A percentile compares a stretch with the other conserved stretches of the same genome.
These are phyloP conservation scores for Steccherinum ochraceum DNA, from an alignment of 768 basidiomycete species.

Conservation along the genomic window DNA sequence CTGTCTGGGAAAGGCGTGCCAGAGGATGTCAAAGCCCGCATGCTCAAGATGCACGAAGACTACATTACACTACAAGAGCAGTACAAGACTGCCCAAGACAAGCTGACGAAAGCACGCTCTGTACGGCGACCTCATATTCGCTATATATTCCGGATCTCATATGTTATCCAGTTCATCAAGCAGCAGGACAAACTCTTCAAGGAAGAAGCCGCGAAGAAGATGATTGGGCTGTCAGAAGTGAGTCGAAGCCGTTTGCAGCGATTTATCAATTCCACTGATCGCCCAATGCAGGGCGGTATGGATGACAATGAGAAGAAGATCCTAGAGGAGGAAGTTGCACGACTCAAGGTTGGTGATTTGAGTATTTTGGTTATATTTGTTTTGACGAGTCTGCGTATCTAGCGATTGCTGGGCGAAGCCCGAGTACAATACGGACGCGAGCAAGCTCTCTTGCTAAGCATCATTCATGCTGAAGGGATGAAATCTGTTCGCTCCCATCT, in stretches of 20 bases:
- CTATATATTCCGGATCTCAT: neutral
- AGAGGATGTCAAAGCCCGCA: constrained; percentile 70
- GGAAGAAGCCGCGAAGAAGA: constrained; percentile 64
- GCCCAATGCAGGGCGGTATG: constrained; percentile 39
- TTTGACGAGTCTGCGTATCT: neutral
- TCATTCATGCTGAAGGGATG: constrained; percentile 68
- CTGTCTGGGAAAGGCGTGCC: constrained; percentile 75
- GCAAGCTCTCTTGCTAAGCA: constrained; percentile 75
- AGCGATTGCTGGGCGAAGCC: constrained; percentile 44
- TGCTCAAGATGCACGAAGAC: constrained; percentile 75
- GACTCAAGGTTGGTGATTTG: constrained; percentile 41
- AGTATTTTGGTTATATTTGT: too few species aligned
- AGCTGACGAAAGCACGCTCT: constrained; percentile 72
- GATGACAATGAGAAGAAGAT: constrained; percentile 62
- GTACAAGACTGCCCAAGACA: constrained; percentile 64
- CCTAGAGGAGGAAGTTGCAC: constrained; percentile 29
- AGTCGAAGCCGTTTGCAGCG: constrained; percentile 15
- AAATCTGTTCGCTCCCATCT: constrained; percentile 56
- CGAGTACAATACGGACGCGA: constrained; percentile 65
- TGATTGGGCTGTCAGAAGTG: constrained; percentile 38
- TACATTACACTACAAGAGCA: constrained; percentile 67
- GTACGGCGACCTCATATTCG: constrained; percentile 30
- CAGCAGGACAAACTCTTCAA: constrained; percentile 86
- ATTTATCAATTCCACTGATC: neutral
- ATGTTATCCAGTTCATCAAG: constrained; percentile 70